Evolutionary conservation across 345 rosid genomes (phyloP).

Genomic region (Passiflora organensis): DNA sequence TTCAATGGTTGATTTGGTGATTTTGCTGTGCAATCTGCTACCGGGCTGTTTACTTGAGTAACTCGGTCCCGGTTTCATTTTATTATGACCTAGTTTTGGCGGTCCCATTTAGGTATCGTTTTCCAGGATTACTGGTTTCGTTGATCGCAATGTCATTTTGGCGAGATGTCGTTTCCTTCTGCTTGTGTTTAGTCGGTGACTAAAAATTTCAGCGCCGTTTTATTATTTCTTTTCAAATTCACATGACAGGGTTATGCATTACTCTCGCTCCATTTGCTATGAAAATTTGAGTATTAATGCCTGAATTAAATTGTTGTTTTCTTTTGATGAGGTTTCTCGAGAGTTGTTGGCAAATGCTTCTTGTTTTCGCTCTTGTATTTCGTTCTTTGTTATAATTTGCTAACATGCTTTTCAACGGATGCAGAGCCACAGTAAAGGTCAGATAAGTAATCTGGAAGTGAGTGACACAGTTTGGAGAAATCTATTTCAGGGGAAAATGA

Average conservation of each 20-base stretch:
- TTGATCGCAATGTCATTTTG: no score
- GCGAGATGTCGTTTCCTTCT: no score
- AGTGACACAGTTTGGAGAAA: slow-evolving; percentile 51
- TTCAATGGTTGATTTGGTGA: not conserved
- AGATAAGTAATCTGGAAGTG: slow-evolving; percentile 46
- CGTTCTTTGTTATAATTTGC: not conserved
- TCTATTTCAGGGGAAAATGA: slow-evolving; percentile 67
- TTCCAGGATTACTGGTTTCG: not conserved
- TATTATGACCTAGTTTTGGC: not conserved
- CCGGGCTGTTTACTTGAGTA: not conserved
- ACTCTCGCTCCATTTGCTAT: not conserved
- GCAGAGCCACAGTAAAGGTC: slow-evolving; percentile 64
- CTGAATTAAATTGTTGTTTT: not conserved
- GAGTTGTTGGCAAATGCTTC: not conserved
- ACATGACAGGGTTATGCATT: no score
- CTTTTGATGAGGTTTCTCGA: not conserved
- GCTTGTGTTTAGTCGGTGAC: not conserved
- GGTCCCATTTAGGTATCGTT: not conserved
- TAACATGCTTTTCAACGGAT: slow-evolving; percentile 7
- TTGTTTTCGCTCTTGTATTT: not conserved
- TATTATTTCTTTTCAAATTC: not conserved
- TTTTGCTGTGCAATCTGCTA: not conserved
- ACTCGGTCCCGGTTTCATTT: no score
- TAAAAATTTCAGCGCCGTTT: not conserved
- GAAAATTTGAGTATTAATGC: no score